Percentiles rank a stretch among this genome's conserved stretches.
These are phyloP conservation scores for Chlorella vulgaris DNA, from an alignment of 139 green algal genomes.

Conservation along the genomic window DNA sequence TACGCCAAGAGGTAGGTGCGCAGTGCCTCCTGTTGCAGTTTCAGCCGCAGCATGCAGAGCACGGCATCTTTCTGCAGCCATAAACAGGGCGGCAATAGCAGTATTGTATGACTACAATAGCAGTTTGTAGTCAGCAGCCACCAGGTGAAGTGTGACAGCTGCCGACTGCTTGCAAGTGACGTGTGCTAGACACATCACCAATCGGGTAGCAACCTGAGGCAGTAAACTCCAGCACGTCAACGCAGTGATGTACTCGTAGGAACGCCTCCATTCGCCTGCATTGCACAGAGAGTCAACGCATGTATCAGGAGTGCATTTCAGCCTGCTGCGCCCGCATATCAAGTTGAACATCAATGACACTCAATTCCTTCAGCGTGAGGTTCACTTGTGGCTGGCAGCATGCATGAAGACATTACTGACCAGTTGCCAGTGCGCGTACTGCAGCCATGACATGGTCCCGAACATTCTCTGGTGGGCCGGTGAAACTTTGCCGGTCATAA, in stretches of 20 bases:
- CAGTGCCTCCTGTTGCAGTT: slow-evolving; percentile 90
- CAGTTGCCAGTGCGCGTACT: slow-evolving; percentile 49
- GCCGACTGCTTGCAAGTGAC: too few relatives aligned
- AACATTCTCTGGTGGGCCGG: slow-evolving; percentile 96
- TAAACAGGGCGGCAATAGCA: not conserved
- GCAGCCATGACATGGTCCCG: slow-evolving; percentile 96
- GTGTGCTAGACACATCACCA: too few relatives aligned
- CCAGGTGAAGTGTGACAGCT: too few relatives aligned
- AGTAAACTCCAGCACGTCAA: slow-evolving; percentile 86
- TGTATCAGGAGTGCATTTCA: too few relatives aligned
- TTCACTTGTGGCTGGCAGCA: not conserved
- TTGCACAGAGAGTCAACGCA: slow-evolving; percentile 55
- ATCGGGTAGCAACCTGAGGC: slow-evolving; percentile 41
- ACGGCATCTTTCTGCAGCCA: slow-evolving; percentile 58
- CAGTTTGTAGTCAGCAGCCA: not conserved
- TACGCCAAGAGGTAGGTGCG: slow-evolving; percentile 94
- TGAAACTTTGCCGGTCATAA: slow-evolving; percentile 92
- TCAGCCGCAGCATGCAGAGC: slow-evolving; percentile 76
- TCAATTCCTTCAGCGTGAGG: not conserved
- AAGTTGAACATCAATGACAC: not conserved
- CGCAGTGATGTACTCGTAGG: slow-evolving; percentile 64
- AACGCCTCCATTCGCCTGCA: slow-evolving; percentile 84
- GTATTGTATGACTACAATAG: too few relatives aligned
- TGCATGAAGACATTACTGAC: not conserved
- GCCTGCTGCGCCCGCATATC: too few relatives aligned